Percentiles rank a stretch among this genome's conserved stretches.
phyloP scores from a whole-genome alignment of 257 asterid genomes.

The Forsythia suspensa region DNA sequence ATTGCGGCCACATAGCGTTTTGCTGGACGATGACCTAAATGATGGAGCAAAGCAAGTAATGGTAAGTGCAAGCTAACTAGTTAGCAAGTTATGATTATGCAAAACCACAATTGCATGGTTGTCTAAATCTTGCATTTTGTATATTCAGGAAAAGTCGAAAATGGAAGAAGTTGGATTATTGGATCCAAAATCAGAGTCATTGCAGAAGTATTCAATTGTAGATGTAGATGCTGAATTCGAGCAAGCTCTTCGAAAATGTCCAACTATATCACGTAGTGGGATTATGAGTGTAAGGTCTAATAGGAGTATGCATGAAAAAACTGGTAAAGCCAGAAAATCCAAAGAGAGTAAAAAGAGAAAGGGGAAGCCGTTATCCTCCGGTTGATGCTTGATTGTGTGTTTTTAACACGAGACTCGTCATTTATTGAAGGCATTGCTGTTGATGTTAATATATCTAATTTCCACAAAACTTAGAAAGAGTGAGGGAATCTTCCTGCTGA shows the following conservation, averaged over 20 bases:
- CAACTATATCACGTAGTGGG: neutral
- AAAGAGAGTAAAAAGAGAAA: neutral
- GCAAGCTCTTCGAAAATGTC: neutral
- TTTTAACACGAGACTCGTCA: no score
- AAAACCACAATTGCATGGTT: no score
- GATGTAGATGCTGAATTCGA: neutral
- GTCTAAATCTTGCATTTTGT: no score
- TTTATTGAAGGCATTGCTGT: no score
- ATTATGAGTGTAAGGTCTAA: neutral
- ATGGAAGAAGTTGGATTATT: neutral
- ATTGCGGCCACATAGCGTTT: neutral
- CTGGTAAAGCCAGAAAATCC: neutral
- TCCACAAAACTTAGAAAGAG: no score
- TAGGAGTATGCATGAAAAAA: neutral
- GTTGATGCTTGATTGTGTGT: no score
- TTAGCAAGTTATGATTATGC: neutral
- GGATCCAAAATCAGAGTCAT: neutral
- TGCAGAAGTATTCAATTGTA: neutral
- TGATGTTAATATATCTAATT: no score
- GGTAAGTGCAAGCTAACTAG: neutral
- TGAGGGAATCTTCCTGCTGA: no score
- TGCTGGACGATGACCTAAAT: neutral
- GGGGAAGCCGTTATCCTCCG: neutral
- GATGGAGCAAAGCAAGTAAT: conserved; percentile 12
- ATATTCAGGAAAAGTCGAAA: neutral